Base-by-base conservation (phyloP, 2,329 filamentous ascomycete species). In the Fusarium verrucosum region DNA sequence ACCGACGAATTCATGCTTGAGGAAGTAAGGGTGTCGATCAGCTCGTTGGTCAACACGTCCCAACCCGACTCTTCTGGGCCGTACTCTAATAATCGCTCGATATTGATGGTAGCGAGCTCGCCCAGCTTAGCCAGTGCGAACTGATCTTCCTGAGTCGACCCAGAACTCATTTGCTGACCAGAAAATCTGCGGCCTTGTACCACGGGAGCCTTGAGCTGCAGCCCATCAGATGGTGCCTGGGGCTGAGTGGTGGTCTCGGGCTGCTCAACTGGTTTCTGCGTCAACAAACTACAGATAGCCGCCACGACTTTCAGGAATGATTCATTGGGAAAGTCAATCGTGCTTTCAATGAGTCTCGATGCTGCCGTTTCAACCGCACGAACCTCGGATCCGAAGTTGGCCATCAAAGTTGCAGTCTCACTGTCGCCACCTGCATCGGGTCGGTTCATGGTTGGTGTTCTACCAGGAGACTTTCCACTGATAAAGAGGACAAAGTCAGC, bases 351-450 rank as follows among this genome's bases (percentile, higher is more conserved):
- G 17, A 99, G 82, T 62, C 95, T 88, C 2, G 88, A 88, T 2
- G 93, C 92, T 4, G 95, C 95, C 8, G 90, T 89, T 75, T 97
- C 92, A 0, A 98, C 94, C 28, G 95, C 92, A 58, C 90, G 87
- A 25, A 97, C 90, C 74, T 99, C 95, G 1, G 86, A 83, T 33
- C 87, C 87, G 70, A 98, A 89, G 69, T 92, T 92, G 10, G 83
- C 82, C 66, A 87, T 84, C 53, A 86, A 78, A 19, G 76, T 76
- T 44, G 72, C 79, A 33, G 81, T 77, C 60, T 87, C 85, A n/a
- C 73, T 78, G 22, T 88, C 85, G 16, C 78, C 79, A 41, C 75
- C 80, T 38, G 78, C 75, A 63, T 85, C 86, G 23, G 78, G 72
- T 1, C 81, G 80, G 13, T 76, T 78, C 7, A 81, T 78, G 1